Conservation (phyloP, 345 rosid genomes). For the Populus deltoides region DNA sequence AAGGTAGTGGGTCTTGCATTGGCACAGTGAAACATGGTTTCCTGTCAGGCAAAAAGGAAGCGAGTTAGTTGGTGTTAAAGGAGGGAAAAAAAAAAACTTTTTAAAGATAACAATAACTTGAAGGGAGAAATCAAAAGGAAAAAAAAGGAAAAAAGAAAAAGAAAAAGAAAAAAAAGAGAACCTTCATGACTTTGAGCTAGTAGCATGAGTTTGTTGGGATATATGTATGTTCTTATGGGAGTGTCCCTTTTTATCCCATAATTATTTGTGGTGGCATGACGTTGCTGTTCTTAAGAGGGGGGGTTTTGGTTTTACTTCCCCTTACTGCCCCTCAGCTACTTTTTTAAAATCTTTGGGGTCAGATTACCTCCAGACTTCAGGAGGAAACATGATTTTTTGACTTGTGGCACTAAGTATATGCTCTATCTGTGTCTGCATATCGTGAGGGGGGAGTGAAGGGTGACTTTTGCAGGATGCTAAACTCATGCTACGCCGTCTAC, state of each 20-base stretch:
- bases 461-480: constrained; percentile 13
- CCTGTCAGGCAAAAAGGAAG: neutral
- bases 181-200: constrained; percentile 8
- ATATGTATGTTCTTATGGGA: constrained; percentile 5
- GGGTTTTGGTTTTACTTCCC: constrained; percentile 22
- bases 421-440: neutral
- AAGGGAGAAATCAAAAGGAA: neutral
- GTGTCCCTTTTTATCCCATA: neutral
- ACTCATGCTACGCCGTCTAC: constrained; percentile 6
- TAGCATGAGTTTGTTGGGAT: constrained; percentile 24
- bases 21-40: constrained; percentile 8
- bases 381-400: neutral
- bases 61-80: neutral
- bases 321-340: constrained; percentile 28
- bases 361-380: neutral
- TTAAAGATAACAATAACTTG: neutral
- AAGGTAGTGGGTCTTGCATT: constrained; percentile 11
- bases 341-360: constrained; percentile 28
- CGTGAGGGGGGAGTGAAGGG: neutral
- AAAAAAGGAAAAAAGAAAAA: neutral
- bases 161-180: neutral
- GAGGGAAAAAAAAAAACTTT: neutral
- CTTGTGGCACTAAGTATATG: neutral
- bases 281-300: constrained; percentile 9
- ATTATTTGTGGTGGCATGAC: constrained; percentile 9